Base-by-base conservation (phyloP, 306 rosid species). In the Cotoneaster glaucophyllus region DNA sequence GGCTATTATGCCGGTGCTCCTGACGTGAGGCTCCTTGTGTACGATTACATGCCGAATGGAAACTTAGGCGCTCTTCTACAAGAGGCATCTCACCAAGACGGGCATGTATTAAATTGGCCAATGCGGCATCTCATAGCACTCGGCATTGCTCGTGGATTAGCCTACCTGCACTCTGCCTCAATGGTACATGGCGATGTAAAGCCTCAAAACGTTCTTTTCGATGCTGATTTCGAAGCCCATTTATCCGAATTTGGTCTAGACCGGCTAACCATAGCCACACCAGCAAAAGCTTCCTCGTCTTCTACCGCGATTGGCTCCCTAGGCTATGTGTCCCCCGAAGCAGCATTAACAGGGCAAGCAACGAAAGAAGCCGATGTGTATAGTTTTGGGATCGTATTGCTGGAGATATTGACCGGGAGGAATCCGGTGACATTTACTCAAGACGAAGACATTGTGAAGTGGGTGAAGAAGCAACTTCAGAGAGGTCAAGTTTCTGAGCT, bases 11-110 rank as follows among this genome's bases (percentile, higher is more conserved):
- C 92, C 17, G 96, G 94, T 19, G 80, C 92, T 15, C 86, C 97
- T 1, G 92, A 87, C 62, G 86, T 85, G 26, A 86, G 96, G 81
- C 88, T 92, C 9, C 83, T 90, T 5, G 92, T 92, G 22, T 92
- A 88, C 12, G 96, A 92, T 71, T 92, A 92, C 88, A 92, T 92
- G 97, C 97, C 97, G 10, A 92, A 92, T 75, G 97, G 96, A 26
- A 92, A 90, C 81, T 59, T 92, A 1, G 92, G 90, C 6, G 90
- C 93, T 11, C 84, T 92, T 9, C 93, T 92, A 28, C 97, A 92
- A 74, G 97, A 92, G 58, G 93, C 97, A 0, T 87, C 96, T 15
- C 96, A 92, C 70, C 97, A 90, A 81, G 97, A 93, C n/a, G 97
- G 97, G 2, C 97, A 93, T 78, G 94, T 93, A 9, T 76, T 93